These are phyloP conservation scores for Sarocladium oryzae DNA, from an alignment of 2,329 filamentous ascomycete species.

Conservation along the genomic window DNA sequence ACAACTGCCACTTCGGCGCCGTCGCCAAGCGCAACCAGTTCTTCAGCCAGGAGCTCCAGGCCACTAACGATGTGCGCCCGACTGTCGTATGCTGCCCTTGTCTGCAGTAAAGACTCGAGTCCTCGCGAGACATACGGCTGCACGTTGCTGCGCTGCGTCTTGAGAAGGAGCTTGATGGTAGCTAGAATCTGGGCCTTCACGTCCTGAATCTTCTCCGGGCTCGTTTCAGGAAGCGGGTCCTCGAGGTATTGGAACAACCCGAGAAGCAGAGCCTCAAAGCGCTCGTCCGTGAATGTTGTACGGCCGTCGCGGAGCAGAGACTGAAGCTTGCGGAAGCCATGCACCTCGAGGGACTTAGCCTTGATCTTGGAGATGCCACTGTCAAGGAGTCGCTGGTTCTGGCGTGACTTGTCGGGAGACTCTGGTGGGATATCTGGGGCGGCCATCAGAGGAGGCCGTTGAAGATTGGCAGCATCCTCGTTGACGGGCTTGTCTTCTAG, in stretches of 20 bases:
- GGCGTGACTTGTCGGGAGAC: conserved; percentile 48
- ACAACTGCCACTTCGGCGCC: conserved; percentile 52
- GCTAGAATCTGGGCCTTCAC: conserved; percentile 69
- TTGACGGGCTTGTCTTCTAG: conserved; percentile 56
- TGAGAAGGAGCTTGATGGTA: conserved; percentile 66
- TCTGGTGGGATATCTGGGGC: conserved; percentile 13
- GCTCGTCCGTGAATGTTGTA: conserved; percentile 57
- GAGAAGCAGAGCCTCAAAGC: conserved; percentile 60
- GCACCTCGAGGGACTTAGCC: conserved; percentile 66
- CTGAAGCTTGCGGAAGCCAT: conserved; percentile 74
- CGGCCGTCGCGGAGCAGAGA: conserved; percentile 63
- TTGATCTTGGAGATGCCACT: conserved; percentile 71
- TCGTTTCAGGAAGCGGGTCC: conserved; percentile 45
- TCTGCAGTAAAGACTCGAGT: conserved; percentile 59
- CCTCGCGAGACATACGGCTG: conserved; percentile 61
- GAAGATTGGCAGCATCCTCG: conserved; percentile 38
- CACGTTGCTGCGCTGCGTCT: conserved; percentile 59
- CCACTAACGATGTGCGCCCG: conserved; percentile 67
- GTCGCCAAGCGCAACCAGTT: conserved; percentile 61
- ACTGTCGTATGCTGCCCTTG: conserved; percentile 60
- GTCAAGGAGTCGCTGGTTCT: conserved; percentile 57
- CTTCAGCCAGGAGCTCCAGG: conserved; percentile 65
- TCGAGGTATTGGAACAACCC: conserved; percentile 69
- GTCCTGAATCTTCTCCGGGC: conserved; percentile 61
- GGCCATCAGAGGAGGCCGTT: conserved; percentile 16